Evolutionary conservation across 2,329 filamentous ascomycete species (phyloP).

Genomic region (Alternaria sp.): DNA sequence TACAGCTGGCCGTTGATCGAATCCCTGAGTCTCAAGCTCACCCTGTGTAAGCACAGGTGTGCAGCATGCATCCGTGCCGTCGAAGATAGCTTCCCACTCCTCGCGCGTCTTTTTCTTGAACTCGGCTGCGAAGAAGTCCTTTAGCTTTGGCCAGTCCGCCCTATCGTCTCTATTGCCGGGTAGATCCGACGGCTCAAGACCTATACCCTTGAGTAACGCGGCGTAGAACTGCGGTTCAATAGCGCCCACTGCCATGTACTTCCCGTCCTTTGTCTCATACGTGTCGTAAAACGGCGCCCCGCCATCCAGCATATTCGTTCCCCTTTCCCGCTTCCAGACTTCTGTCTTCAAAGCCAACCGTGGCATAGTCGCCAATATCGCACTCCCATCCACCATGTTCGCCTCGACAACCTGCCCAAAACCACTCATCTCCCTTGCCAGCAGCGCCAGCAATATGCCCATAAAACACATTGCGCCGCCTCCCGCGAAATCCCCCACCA

Average conservation of each 20-base stretch:
- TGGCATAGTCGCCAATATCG: constrained; percentile 80
- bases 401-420: constrained; percentile 88
- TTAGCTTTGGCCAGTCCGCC: constrained; percentile 72
- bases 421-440: constrained; percentile 70
- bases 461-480: constrained; percentile 84
- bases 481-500: constrained; percentile 90
- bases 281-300: constrained; percentile 90
- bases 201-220: constrained; percentile 71
- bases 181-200: constrained; percentile 60
- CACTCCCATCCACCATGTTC: constrained; percentile 93
- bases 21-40: constrained; percentile 71
- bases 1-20: constrained; percentile 76
- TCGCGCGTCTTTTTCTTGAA: constrained; percentile 75
- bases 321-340: constrained; percentile 70
- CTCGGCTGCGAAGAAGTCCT: constrained; percentile 64
- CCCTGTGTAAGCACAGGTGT: constrained; percentile 82
- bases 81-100: constrained; percentile 88
- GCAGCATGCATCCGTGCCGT: constrained; percentile 90
- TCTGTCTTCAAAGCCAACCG: constrained; percentile 71
- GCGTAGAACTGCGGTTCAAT: constrained; percentile 87
- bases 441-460: constrained; percentile 80
- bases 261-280: constrained; percentile 82
- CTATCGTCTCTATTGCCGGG: constrained; percentile 65
- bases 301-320: constrained; percentile 81
- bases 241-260: constrained; percentile 85